These are phyloP conservation scores for Lentinula guzmanii DNA, from an alignment of 768 basidiomycete genomes.

Conservation along the genomic window DNA sequence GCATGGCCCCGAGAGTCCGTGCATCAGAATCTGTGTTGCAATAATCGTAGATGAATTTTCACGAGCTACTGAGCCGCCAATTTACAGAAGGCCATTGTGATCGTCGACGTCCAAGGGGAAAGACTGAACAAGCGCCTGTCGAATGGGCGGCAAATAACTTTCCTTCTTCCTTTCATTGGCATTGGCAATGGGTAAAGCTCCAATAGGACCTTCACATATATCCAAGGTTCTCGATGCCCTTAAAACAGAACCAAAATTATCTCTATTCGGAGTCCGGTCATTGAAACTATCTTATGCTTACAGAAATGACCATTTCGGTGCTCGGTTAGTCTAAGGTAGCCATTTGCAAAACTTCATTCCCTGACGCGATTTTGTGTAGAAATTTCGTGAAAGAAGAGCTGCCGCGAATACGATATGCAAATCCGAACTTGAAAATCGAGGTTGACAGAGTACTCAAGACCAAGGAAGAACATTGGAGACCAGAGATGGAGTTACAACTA, in stretches of 20 bases:
- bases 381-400: conserved; percentile 79
- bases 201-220: conserved; percentile 47
- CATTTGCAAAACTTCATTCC: not conserved
- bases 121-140: not conserved
- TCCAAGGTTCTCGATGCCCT: conserved; percentile 48
- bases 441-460: conserved; percentile 52
- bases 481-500: conserved; percentile 57
- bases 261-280: conserved; percentile 40
- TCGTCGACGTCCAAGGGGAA: not conserved
- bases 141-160: not conserved
- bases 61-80: too few species aligned
- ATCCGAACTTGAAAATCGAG: conserved; percentile 58
- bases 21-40: too few species aligned
- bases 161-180: not conserved
- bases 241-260: conserved; percentile 44
- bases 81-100: not conserved
- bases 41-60: too few species aligned
- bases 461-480: conserved; percentile 48
- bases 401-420: conserved; percentile 71
- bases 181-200: not conserved
- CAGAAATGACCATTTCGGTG: conserved; percentile 70
- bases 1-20: too few species aligned
- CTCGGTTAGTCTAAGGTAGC: conserved; percentile 41
- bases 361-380: conserved; percentile 26
- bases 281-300: conserved; percentile 53